Conservation (phyloP, 306 rosid species). For the Mucuna pruriens region DNA sequence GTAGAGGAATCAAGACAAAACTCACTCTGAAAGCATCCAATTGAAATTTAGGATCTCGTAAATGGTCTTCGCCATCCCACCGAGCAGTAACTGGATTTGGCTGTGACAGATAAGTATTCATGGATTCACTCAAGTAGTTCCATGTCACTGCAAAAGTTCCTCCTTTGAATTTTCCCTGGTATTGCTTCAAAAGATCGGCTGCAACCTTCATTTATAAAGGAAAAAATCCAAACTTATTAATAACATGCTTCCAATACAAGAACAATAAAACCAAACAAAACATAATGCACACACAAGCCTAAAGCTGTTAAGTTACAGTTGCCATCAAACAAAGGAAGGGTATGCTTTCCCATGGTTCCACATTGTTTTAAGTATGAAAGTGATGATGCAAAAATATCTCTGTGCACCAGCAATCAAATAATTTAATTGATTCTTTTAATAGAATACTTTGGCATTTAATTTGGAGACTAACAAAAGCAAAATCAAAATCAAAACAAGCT, state of each 20-base stretch:
- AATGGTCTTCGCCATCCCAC: slow-evolving; percentile 89
- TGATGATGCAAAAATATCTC: slow-evolving; percentile 7
- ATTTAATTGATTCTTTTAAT: slow-evolving; percentile 12
- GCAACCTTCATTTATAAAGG: slow-evolving; percentile 68
- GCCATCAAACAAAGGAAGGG: slow-evolving; percentile 17
- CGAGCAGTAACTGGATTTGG: slow-evolving; percentile 95
- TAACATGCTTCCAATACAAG: slow-evolving; percentile 6
- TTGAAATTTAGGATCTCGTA: slow-evolving; percentile 92
- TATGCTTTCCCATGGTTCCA: neutral
- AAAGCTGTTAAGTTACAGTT: slow-evolving; percentile 8
- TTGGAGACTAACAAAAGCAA: slow-evolving; percentile 26
- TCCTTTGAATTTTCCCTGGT: slow-evolving; percentile 84
- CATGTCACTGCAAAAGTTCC: slow-evolving; percentile 90
- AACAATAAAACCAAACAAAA: slow-evolving; percentile 15
- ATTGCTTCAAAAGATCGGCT: slow-evolving; percentile 84
- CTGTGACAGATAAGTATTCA: slow-evolving; percentile 90
- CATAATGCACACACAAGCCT: neutral
- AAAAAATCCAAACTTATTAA: slow-evolving; percentile 22
- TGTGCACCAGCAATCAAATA: slow-evolving; percentile 12
- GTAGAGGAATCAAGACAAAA: slow-evolving; percentile 36
- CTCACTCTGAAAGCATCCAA: slow-evolving; percentile 98
- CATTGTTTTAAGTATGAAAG: neutral
- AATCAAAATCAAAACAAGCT: slow-evolving; percentile 27
- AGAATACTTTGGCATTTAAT: neutral
- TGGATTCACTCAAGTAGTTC: slow-evolving; percentile 91